Conservation (phyloP, 2,329 filamentous ascomycete genomes). For the Cercospora sp. region DNA sequence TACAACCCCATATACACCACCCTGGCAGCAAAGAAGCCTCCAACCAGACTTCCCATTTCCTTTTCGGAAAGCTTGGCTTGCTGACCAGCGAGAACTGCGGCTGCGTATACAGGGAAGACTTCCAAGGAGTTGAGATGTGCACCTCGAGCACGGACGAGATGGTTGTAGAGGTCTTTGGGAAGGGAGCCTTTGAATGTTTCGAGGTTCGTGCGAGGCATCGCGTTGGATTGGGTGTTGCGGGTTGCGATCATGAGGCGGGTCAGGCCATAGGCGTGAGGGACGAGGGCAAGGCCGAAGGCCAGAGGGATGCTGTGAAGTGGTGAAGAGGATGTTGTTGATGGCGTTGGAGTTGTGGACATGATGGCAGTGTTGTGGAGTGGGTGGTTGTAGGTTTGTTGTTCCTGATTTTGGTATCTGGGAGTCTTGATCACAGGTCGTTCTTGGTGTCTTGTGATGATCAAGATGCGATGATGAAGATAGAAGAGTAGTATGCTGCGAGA, state of each 20-base stretch:
- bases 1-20: constrained; percentile 30
- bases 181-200: constrained; percentile 31
- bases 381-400: not conserved
- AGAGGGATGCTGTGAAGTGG: constrained; percentile 12
- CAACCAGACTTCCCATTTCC: constrained; percentile 27
- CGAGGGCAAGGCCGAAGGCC: constrained; percentile 29
- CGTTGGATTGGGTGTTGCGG: constrained; percentile 25
- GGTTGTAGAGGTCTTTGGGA: constrained; percentile 28
- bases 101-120: constrained; percentile 44
- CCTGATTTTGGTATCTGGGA: too few species aligned
- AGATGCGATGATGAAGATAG: not conserved
- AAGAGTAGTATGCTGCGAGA: not conserved
- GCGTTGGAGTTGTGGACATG: not conserved
- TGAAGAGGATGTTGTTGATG: not conserved
- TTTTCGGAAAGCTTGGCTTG: constrained; percentile 24
- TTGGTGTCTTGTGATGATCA: too few species aligned
- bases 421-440: too few species aligned
- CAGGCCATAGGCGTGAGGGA: constrained; percentile 30
- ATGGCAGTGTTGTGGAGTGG: not conserved
- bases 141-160: constrained; percentile 28
- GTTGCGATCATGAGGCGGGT: constrained; percentile 31
- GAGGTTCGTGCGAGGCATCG: constrained; percentile 33
- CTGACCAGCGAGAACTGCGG: constrained; percentile 38
- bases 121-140: constrained; percentile 52
- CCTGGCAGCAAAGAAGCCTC: constrained; percentile 28